Percentiles rank a stretch among this genome's conserved stretches.
These are phyloP conservation scores for Benincasa hispida DNA, from an alignment of 306 rosid genomes.

Conservation along the genomic window DNA sequence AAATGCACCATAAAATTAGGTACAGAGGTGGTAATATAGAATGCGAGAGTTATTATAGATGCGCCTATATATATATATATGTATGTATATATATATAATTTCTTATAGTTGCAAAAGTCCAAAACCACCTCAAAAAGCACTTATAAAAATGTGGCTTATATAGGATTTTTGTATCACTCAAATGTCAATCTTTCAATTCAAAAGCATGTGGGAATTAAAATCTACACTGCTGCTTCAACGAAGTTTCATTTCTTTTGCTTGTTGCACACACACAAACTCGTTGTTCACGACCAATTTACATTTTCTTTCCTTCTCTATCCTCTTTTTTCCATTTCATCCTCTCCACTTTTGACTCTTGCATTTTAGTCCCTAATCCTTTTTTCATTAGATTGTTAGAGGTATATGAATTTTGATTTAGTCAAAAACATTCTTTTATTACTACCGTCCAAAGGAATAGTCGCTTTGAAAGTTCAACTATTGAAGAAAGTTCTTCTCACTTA, in stretches of 20 bases:
- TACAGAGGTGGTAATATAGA: neutral
- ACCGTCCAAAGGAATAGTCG: too few relatives aligned
- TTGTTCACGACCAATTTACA: neutral
- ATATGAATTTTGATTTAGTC: neutral
- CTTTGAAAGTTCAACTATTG: neutral
- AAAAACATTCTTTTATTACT: neutral
- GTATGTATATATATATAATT: neutral
- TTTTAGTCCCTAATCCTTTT: neutral
- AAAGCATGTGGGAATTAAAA: neutral
- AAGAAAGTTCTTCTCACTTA: too few relatives aligned
- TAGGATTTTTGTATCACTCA: neutral
- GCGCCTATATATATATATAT: neutral
- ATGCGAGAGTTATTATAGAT: neutral
- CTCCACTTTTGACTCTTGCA: neutral
- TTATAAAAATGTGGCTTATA: neutral
- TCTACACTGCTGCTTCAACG: neutral
- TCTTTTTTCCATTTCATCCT: neutral
- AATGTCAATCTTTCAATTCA: conserved; percentile 5
- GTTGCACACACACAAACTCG: neutral
- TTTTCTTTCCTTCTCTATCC: neutral
- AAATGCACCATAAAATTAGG: neutral
- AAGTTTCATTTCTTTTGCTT: neutral
- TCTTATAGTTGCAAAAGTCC: neutral
- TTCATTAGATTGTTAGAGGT: neutral
- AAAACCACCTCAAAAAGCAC: neutral